A percentile compares a stretch with the other conserved stretches of the same genome.
phyloP scores from a whole-genome alignment of 805 yeast genomes.

The Barnettozyma sp. region DNA sequence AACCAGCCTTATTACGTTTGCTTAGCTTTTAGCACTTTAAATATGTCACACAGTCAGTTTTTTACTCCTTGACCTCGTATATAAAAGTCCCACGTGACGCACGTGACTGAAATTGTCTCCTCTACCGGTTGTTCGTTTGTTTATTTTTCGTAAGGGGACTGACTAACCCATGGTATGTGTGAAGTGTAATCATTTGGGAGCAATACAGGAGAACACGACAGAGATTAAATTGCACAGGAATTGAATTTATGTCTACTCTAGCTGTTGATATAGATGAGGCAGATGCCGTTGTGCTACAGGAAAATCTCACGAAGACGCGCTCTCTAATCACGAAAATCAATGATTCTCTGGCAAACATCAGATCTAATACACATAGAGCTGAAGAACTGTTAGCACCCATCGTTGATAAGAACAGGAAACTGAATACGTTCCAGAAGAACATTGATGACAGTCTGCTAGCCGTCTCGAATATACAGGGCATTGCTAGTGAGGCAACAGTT shows the following conservation, averaged over 20 bases:
- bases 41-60: too few relatives aligned
- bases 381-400: constrained; percentile 66
- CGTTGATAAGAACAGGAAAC: constrained; percentile 49
- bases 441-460: constrained; percentile 47
- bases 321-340: constrained; percentile 49
- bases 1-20: too few relatives aligned
- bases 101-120: too few relatives aligned
- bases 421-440: constrained; percentile 49
- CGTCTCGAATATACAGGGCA: constrained; percentile 42
- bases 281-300: constrained; percentile 76
- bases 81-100: too few relatives aligned
- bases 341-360: constrained; percentile 46
- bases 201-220: too few relatives aligned
- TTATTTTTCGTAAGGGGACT: too few relatives aligned
- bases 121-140: too few relatives aligned
- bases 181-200: too few relatives aligned
- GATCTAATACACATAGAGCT: constrained; percentile 47
- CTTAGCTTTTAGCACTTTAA: too few relatives aligned
- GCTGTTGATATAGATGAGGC: constrained; percentile 65
- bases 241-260: constrained; percentile 1
- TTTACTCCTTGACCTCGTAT: too few relatives aligned
- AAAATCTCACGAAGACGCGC: constrained; percentile 55
- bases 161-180: neutral
- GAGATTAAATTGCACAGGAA: too few relatives aligned
- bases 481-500: constrained; percentile 38